phyloP scores from a whole-genome alignment of 2,329 filamentous ascomycete species.

The Nannizziopsis arthrosporioides region DNA sequence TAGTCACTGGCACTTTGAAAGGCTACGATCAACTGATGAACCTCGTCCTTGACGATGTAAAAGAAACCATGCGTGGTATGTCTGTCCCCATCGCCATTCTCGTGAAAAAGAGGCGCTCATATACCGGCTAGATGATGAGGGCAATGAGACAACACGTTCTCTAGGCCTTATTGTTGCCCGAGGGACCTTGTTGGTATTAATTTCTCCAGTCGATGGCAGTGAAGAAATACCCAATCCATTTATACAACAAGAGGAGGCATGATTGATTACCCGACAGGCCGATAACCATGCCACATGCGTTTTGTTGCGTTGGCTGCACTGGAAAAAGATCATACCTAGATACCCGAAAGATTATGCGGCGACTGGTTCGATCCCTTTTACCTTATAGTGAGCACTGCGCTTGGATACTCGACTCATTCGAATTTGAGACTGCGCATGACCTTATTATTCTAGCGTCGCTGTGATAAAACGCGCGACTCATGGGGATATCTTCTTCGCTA shows the following conservation, averaged over 20 bases:
- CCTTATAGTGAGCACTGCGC: too few species aligned
- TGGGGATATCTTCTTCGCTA: too few species aligned
- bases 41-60: constrained; percentile 84
- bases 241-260: constrained; percentile 53
- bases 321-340: too few species aligned
- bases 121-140: constrained; percentile 63
- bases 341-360: too few species aligned
- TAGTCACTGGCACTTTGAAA: constrained; percentile 80
- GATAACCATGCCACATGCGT: neutral
- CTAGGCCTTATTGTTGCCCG: constrained; percentile 82
- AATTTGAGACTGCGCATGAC: too few species aligned
- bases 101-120: constrained; percentile 13
- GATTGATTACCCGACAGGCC: neutral
- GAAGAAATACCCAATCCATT: constrained; percentile 96
- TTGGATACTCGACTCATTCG: too few species aligned
- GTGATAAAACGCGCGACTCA: too few species aligned
- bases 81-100: constrained; percentile 7
- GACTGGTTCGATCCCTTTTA: too few species aligned
- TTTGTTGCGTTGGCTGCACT: neutral
- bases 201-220: constrained; percentile 86
- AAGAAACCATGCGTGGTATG: constrained; percentile 77
- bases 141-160: constrained; percentile 68
- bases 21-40: constrained; percentile 98
- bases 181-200: constrained; percentile 81
- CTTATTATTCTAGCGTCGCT: too few species aligned